phyloP scores from a whole-genome alignment of 106 monocot species.

The Acorus gramineus region DNA sequence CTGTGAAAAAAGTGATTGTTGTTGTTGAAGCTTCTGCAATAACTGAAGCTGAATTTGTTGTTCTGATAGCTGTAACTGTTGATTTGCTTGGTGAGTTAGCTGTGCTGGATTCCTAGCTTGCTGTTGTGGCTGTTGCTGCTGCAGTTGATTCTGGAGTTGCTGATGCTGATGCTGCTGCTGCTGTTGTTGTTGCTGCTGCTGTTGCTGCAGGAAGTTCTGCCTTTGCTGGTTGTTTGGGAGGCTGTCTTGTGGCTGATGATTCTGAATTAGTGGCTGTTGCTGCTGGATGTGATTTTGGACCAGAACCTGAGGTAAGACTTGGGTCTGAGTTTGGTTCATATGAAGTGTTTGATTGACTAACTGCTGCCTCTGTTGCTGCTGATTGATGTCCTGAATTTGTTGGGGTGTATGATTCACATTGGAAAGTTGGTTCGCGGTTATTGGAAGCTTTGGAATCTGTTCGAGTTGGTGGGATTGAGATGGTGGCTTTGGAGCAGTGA shows the following conservation, averaged over 20 bases:
- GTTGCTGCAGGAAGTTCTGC: background rate
- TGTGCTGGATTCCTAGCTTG: slow-evolving; percentile 34
- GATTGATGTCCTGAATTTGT: slow-evolving; percentile 28
- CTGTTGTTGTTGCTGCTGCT: slow-evolving; percentile 21
- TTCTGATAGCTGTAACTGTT: slow-evolving; percentile 40
- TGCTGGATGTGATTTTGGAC: slow-evolving; percentile 34
- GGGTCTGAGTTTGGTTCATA: slow-evolving; percentile 28
- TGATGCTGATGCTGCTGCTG: slow-evolving; percentile 13
- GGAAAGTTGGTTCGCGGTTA: slow-evolving; percentile 36
- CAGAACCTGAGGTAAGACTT: slow-evolving; percentile 22
- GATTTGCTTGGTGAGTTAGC: slow-evolving; percentile 27
- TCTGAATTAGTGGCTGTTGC: slow-evolving; percentile 16
- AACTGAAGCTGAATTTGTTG: slow-evolving; percentile 59
- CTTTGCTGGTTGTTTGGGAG: slow-evolving; percentile 6
- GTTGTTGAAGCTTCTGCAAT: slow-evolving; percentile 57
- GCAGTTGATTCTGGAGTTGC: slow-evolving; percentile 13
- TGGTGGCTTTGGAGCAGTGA: slow-evolving; percentile 28
- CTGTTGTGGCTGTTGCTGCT: slow-evolving; percentile 42
- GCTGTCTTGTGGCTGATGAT: slow-evolving; percentile 8
- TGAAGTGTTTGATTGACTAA: slow-evolving; percentile 31
- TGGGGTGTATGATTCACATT: slow-evolving; percentile 27
- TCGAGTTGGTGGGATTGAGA: slow-evolving; percentile 39
- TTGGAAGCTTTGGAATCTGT: slow-evolving; percentile 37
- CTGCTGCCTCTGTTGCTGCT: slow-evolving; percentile 40
- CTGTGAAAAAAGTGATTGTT: slow-evolving; percentile 40